These are phyloP conservation scores for Parafenestella ontariensis DNA, from an alignment of 2,329 filamentous ascomycete genomes.

Conservation along the genomic window DNA sequence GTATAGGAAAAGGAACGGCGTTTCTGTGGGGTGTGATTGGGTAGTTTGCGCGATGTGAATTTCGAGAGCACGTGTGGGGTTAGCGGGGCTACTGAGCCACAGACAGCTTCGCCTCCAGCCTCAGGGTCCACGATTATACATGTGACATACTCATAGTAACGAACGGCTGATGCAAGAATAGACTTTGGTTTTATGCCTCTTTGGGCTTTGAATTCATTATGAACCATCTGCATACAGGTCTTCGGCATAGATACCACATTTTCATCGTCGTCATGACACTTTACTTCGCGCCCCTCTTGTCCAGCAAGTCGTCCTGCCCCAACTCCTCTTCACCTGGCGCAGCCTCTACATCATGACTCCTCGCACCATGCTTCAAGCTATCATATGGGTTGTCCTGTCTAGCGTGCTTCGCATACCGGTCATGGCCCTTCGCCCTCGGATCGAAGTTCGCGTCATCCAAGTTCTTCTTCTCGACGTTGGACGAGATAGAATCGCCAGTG, in stretches of 20 bases:
- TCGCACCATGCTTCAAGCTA: conserved; percentile 19
- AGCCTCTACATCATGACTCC: conserved; percentile 26
- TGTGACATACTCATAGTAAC: too few species aligned
- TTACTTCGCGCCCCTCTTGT: conserved; percentile 32
- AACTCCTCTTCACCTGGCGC: conserved; percentile 38
- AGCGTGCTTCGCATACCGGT: conserved; percentile 31
- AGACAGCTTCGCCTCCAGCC: conserved; percentile 5
- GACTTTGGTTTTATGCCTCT: background rate
- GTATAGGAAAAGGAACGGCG: background rate
- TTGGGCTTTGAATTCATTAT: background rate
- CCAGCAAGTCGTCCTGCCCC: conserved; percentile 30
- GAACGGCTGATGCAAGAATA: too few species aligned
- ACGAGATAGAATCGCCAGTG: conserved; percentile 41
- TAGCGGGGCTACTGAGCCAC: conserved; percentile 30
- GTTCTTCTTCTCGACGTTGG: conserved; percentile 42
- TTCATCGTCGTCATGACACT: background rate
- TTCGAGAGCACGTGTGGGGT: conserved; percentile 38
- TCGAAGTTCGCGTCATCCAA: conserved; percentile 31
- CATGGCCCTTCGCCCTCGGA: conserved; percentile 32
- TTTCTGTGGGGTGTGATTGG: background rate
- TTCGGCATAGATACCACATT: background rate
- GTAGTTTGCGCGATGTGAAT: conserved; percentile 24
- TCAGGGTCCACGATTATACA: conserved; percentile 6
- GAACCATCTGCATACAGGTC: background rate
- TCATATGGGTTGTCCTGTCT: conserved; percentile 23